Percentiles rank a stretch among this genome's conserved stretches.
These are phyloP conservation scores for Pyrenula massariospora DNA, from an alignment of 495 filamentous ascomycete species.

Conservation along the genomic window DNA sequence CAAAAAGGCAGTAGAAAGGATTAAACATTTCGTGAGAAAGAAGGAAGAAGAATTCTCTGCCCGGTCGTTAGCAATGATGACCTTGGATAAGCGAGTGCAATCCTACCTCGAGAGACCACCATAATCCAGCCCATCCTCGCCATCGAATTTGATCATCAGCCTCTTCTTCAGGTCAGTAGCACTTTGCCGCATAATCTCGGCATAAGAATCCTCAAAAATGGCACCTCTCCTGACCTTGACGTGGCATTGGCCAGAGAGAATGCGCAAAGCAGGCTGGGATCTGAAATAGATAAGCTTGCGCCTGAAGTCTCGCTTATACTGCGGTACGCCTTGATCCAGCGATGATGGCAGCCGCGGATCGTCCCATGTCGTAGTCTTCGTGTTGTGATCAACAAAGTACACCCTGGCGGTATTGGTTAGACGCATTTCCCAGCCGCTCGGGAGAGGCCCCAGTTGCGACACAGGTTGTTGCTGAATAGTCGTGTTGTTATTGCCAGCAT, in stretches of 20 bases:
- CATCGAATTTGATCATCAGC: conserved; percentile 99
- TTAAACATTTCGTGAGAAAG: conserved; percentile 99
- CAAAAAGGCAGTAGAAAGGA: conserved; percentile 98
- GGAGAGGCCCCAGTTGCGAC: conserved; percentile 90
- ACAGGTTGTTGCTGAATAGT: conserved; percentile 96
- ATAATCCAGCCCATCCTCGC: conserved; percentile 95
- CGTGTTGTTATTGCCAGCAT: conserved; percentile 56
- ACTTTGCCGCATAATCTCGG: conserved; percentile 93
- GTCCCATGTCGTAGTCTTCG: conserved; percentile 99
- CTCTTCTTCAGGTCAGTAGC: conserved; percentile 96
- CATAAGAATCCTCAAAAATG: conserved; percentile 98
- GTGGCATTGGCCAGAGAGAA: conserved; percentile 91
- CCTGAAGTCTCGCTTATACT: conserved; percentile 98
- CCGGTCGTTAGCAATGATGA: conserved; percentile 13
- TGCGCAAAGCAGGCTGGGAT: conserved; percentile 90
- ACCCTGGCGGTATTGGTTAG: conserved; percentile 95
- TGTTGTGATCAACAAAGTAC: conserved; percentile 99
- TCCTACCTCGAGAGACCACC: conserved; percentile 86
- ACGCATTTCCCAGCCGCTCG: conserved; percentile 99
- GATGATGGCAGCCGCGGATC: conserved; percentile 92
- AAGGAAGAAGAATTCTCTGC: conserved; percentile 97
- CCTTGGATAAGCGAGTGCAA: not conserved
- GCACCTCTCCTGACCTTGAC: conserved; percentile 93
- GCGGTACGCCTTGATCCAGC: conserved; percentile 93
- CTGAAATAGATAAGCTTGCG: conserved; percentile 98